phyloP scores from a whole-genome alignment of 2,329 filamentous ascomycete species.

The Fusarium sp. region DNA sequence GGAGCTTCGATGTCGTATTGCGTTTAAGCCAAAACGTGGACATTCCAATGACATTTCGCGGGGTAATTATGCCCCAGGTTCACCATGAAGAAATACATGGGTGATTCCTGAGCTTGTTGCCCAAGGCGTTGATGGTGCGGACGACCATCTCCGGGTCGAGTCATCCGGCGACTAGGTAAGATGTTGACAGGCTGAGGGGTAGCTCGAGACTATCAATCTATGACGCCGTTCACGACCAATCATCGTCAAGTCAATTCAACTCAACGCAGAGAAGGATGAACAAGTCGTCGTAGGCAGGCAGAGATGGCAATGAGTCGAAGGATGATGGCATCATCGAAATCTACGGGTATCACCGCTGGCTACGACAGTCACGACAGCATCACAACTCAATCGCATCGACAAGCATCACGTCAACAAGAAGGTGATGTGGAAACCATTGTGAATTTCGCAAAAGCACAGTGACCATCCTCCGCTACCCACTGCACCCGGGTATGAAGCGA shows the following conservation, averaged over 20 bases:
- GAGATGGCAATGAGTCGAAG: not conserved
- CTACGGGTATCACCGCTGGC: not conserved
- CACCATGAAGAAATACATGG: not conserved
- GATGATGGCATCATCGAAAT: conserved; percentile 5
- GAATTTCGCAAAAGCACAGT: conserved; percentile 73
- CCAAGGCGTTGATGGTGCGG: conserved; percentile 11
- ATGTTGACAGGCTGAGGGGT: conserved; percentile 20
- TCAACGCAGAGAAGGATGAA: not conserved
- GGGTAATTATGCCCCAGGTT: conserved; percentile 31
- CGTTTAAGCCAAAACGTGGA: conserved; percentile 2
- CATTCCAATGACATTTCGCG: conserved; percentile 21
- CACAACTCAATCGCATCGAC: conserved; percentile 37
- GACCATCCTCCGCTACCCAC: conserved; percentile 63
- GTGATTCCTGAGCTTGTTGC: conserved; percentile 6
- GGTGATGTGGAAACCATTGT: conserved; percentile 66
- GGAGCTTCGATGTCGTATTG: conserved; percentile 1
- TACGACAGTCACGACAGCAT: conserved; percentile 41
- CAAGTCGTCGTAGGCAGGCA: not conserved
- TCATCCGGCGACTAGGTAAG: conserved; percentile 21
- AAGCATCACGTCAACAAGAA: conserved; percentile 34
- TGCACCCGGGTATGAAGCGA: conserved; percentile 72
- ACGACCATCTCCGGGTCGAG: conserved; percentile 25
- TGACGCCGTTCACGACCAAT: conserved; percentile 31
- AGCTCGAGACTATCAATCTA: conserved; percentile 21
- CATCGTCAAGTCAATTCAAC: not conserved